A percentile compares a stretch with the other conserved stretches of the same genome.
Evolutionary conservation across 1,284 basidiomycete species (phyloP).

Genomic region (Sporisorium exsertum): DNA sequence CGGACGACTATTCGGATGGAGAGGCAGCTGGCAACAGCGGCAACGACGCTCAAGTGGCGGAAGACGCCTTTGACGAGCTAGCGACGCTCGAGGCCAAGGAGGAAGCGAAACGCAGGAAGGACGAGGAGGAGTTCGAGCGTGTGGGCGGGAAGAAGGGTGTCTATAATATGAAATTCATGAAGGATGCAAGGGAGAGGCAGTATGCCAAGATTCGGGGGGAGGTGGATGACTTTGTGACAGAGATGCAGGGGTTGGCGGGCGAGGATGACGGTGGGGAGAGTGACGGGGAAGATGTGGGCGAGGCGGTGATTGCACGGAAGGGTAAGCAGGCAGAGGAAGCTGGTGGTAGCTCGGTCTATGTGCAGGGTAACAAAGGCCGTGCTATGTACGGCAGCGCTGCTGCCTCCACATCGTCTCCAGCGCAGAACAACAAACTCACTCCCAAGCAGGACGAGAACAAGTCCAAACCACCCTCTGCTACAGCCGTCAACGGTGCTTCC

Average conservation of each 20-base stretch:
- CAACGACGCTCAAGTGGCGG: constrained; percentile 3
- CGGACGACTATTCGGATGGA: constrained; percentile 30
- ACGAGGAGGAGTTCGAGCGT: constrained; percentile 44
- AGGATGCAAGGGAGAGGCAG: constrained; percentile 63
- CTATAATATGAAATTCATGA: constrained; percentile 69
- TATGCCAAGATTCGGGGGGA: constrained; percentile 46
- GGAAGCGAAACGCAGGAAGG: constrained; percentile 24
- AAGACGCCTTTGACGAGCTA: constrained; percentile 60
- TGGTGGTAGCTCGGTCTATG: constrained; percentile 17
- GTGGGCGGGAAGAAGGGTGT: constrained; percentile 60
- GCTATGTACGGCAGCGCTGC: constrained; percentile 52
- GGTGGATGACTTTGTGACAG: constrained; percentile 54
- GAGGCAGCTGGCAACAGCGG: neutral
- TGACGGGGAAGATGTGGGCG: constrained; percentile 23
- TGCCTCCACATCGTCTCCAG: neutral
- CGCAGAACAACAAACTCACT: constrained; percentile 6
- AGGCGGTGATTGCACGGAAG: constrained; percentile 18
- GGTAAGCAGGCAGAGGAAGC: neutral
- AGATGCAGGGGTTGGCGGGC: constrained; percentile 33
- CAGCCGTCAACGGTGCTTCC: neutral
- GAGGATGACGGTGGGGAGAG: constrained; percentile 16
- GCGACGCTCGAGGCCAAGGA: constrained; percentile 45
- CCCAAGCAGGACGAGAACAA: neutral
- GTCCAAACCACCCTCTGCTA: neutral
- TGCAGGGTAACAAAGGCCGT: constrained; percentile 52